phyloP scores from a whole-genome alignment of 768 basidiomycete species.

The Daedaleopsis nitida region DNA sequence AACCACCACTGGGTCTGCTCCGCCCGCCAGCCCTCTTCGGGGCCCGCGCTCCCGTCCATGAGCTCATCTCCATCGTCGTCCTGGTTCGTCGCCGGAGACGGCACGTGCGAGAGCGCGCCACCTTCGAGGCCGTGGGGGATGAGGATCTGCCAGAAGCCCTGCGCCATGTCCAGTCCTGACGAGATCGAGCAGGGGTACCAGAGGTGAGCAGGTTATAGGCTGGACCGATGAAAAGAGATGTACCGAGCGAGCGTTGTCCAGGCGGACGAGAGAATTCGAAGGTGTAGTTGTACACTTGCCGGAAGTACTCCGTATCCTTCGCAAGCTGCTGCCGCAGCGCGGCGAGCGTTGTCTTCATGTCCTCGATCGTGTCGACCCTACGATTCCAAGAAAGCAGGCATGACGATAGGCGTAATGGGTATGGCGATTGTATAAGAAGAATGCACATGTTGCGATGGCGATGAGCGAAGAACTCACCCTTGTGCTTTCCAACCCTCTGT shows the following conservation, averaged over 20 bases:
- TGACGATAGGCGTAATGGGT: background rate
- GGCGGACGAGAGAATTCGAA: slow-evolving; percentile 78
- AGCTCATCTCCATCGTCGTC: slow-evolving; percentile 48
- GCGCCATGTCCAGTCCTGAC: slow-evolving; percentile 68
- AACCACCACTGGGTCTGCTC: slow-evolving; percentile 76
- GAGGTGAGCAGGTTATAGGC: background rate
- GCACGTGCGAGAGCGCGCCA: slow-evolving; percentile 57
- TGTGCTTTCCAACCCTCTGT: slow-evolving; percentile 77
- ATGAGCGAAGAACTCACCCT: slow-evolving; percentile 47
- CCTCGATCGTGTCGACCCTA: slow-evolving; percentile 66
- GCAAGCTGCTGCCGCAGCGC: slow-evolving; percentile 60
- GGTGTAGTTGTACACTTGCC: slow-evolving; percentile 74
- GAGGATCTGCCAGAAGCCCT: slow-evolving; percentile 78
- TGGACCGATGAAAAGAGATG: slow-evolving; percentile 26
- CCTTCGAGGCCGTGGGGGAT: slow-evolving; percentile 70
- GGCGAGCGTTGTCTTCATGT: slow-evolving; percentile 59
- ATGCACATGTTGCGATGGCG: background rate
- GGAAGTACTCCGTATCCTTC: slow-evolving; percentile 71
- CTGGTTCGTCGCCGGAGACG: slow-evolving; percentile 37
- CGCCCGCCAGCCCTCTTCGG: slow-evolving; percentile 63
- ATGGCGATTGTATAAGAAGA: background rate
- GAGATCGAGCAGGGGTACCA: background rate
- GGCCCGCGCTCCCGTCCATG: slow-evolving; percentile 44
- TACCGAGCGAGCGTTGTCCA: slow-evolving; percentile 81
- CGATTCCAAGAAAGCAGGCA: background rate